Conservation (phyloP, 2,329 filamentous ascomycete species). For the Ophiostoma fasciatum region DNA sequence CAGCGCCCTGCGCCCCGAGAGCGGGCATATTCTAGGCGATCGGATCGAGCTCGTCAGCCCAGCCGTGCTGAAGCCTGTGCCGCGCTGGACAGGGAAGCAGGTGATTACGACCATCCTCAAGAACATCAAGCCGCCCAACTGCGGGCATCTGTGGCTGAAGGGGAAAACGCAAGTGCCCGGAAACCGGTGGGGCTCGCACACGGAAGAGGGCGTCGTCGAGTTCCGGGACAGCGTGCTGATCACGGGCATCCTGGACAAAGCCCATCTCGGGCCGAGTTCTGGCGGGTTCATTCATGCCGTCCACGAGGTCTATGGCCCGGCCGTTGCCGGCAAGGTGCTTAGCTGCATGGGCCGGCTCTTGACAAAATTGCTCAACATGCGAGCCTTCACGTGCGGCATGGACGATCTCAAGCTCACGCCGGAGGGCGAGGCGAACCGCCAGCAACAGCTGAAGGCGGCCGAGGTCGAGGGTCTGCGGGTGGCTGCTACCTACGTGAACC, state of each 20-base stretch:
- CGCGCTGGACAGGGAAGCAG: conserved; percentile 92
- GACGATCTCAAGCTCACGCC: conserved; percentile 81
- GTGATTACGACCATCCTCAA: conserved; percentile 83
- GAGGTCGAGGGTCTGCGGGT: conserved; percentile 59
- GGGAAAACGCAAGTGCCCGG: conserved; percentile 65
- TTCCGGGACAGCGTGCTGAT: conserved; percentile 81
- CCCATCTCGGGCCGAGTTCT: conserved; percentile 75
- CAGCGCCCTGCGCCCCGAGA: conserved; percentile 75
- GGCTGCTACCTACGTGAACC: conserved; percentile 75
- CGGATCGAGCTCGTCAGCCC: conserved; percentile 70
- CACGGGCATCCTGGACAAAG: conserved; percentile 86
- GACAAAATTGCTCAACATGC: conserved; percentile 81
- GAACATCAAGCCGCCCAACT: conserved; percentile 71
- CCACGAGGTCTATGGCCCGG: conserved; percentile 85
- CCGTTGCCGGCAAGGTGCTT: conserved; percentile 70
- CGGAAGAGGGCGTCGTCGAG: conserved; percentile 67
- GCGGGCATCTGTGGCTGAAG: conserved; percentile 62
- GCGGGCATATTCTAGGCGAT: conserved; percentile 71
- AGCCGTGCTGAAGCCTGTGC: conserved; percentile 64
- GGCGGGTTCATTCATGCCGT: conserved; percentile 85
- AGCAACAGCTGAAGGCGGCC: conserved; percentile 52
- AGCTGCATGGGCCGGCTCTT: conserved; percentile 80
- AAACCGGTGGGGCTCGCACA: conserved; percentile 63
- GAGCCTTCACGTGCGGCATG: conserved; percentile 93
- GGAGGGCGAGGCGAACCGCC: conserved; percentile 58